Conservation (phyloP, 2,329 filamentous ascomycete genomes). For the Leptographium flavum region DNA sequence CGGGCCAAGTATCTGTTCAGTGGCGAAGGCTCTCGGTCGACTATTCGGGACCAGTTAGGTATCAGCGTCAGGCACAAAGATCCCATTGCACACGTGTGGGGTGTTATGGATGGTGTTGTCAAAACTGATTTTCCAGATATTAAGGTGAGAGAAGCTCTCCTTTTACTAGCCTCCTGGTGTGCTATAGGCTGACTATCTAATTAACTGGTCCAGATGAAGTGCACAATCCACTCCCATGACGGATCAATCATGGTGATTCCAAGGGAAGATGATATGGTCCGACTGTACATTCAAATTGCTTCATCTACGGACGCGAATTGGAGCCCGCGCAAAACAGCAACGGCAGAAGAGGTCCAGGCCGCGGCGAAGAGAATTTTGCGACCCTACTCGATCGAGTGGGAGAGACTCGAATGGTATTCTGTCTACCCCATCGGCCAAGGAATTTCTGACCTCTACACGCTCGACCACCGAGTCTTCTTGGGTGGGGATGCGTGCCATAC, state of each 20-base stretch:
- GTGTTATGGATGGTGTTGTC: constrained; percentile 61
- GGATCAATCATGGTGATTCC: constrained; percentile 74
- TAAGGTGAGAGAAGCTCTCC: constrained; percentile 27
- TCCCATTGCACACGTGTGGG: constrained; percentile 59
- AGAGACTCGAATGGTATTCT: constrained; percentile 58
- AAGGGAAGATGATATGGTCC: constrained; percentile 52
- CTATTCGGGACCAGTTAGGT: constrained; percentile 46
- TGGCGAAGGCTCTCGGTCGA: constrained; percentile 56
- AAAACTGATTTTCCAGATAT: constrained; percentile 66
- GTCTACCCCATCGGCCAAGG: constrained; percentile 67
- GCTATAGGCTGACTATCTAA: background rate
- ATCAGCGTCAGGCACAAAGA: constrained; percentile 61
- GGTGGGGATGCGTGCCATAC: constrained; percentile 70
- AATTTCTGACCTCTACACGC: constrained; percentile 52
- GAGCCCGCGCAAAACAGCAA: constrained; percentile 48
- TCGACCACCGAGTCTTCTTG: constrained; percentile 57
- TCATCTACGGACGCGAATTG: constrained; percentile 47
- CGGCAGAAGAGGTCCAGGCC: constrained; percentile 46
- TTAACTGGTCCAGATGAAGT: constrained; percentile 43
- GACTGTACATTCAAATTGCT: constrained; percentile 55
- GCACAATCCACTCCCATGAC: constrained; percentile 58
- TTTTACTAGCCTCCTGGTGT: background rate
- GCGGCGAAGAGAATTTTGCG: constrained; percentile 51
- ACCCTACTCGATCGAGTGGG: constrained; percentile 55
- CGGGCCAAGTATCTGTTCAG: constrained; percentile 58